phyloP scores from a whole-genome alignment of 768 basidiomycete genomes.

The Boletus speciosus region DNA sequence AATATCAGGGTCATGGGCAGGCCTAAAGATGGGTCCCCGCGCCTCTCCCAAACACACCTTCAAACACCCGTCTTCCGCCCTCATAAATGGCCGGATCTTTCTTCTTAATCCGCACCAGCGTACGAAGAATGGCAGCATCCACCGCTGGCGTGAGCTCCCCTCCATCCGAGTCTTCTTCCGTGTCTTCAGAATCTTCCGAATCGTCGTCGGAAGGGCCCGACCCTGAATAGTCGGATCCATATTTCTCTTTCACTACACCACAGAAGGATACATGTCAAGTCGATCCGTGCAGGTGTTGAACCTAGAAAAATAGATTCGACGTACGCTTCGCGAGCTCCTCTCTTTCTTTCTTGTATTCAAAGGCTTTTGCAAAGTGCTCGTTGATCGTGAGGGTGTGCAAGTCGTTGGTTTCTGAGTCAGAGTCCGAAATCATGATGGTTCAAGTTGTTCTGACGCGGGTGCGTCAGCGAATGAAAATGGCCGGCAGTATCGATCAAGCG shows the following conservation, averaged over 20 bases:
- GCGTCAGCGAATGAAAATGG: neutral
- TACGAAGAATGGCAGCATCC: slow-evolving; percentile 91
- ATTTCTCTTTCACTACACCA: slow-evolving; percentile 75
- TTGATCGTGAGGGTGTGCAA: slow-evolving; percentile 61
- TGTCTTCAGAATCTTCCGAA: slow-evolving; percentile 62
- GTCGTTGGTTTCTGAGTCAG: slow-evolving; percentile 44
- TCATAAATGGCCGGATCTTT: slow-evolving; percentile 87
- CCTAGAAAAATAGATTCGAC: slow-evolving; percentile 24
- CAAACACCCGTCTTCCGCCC: slow-evolving; percentile 63
- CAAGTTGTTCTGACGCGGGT: neutral
- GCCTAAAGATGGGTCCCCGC: neutral
- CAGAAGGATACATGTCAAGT: neutral
- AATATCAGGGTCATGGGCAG: neutral
- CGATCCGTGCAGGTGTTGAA: neutral
- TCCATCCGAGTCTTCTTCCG: slow-evolving; percentile 92
- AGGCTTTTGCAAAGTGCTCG: slow-evolving; percentile 77
- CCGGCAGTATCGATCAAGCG: neutral
- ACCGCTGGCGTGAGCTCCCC: slow-evolving; percentile 91
- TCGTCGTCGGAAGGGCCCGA: slow-evolving; percentile 29
- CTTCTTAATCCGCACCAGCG: slow-evolving; percentile 76
- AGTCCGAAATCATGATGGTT: slow-evolving; percentile 44
- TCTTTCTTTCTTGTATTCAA: slow-evolving; percentile 76
- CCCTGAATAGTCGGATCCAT: slow-evolving; percentile 65
- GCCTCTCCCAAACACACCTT: slow-evolving; percentile 47
- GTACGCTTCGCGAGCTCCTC: slow-evolving; percentile 78